phyloP scores from a whole-genome alignment of 345 rosid genomes.

The Stellera chamaejasme region DNA sequence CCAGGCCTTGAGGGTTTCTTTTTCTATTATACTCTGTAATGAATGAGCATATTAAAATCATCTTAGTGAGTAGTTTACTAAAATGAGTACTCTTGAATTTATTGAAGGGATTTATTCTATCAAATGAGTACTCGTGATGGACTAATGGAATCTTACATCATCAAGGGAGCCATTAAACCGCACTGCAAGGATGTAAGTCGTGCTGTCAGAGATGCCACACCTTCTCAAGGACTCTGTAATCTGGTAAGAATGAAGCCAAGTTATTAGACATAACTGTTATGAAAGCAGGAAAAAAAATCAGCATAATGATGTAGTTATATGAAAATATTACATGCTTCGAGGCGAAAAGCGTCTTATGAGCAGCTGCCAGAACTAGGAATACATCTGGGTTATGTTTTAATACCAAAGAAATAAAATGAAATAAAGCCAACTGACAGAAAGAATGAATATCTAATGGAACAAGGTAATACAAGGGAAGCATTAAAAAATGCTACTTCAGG shows the following conservation, averaged over 20 bases:
- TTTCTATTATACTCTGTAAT: too few relatives aligned
- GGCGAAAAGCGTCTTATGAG: conserved; percentile 64
- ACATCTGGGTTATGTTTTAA: conserved; percentile 61
- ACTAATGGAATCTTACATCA: conserved; percentile 36
- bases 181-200: conserved; percentile 69
- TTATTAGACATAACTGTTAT: conserved; percentile 2
- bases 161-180: conserved; percentile 57
- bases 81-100: too few relatives aligned
- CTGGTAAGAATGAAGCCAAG: conserved; percentile 19
- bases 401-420: background rate
- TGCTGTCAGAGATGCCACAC: conserved; percentile 72
- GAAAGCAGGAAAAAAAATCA: conserved; percentile 2
- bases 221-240: conserved; percentile 89
- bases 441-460: background rate
- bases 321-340: conserved; percentile 67
- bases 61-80: too few relatives aligned
- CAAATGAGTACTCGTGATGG: background rate
- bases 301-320: conserved; percentile 3
- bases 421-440: background rate
- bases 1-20: too few relatives aligned
- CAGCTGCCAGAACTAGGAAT: conserved; percentile 83
- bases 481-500: conserved; percentile 83
- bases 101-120: too few relatives aligned
- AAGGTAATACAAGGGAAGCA: conserved; percentile 61
- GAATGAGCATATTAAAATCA: too few relatives aligned